Evolutionary conservation across 2,329 filamentous ascomycete species (phyloP), one percentile per base, ranked within the genome.

Genomic region (Pseudogymnoascus sp.): DNA sequence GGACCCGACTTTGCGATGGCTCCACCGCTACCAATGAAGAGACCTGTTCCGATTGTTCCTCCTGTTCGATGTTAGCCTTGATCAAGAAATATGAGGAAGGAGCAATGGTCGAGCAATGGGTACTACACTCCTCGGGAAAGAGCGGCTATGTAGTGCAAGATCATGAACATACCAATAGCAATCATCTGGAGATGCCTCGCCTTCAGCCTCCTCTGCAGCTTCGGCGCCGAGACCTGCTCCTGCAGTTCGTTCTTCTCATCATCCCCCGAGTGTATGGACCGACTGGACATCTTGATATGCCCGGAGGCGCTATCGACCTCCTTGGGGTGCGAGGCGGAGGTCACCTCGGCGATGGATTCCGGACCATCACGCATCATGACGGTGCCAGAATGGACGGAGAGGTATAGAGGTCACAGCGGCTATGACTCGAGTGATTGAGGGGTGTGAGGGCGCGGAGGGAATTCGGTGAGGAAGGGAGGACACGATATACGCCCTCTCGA

Each of bases 31-130:
- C 88, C 87, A 36, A 91, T 81, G 75, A 91, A 90, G 48, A 91
- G 80, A 67, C 88, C 88, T 1, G 88, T 91, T 63, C 88, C 88
- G 69, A 91, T 86, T 13, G 87, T 90, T 62, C 85, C 86, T 69
- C 79, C 79, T 79, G 34, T 5, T 39, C 39, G 28, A 39, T 43
- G 19, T 67, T 60, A 67, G 63, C 37, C 25, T 54, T 66, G 34
- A 10, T 6, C 48, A 54, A 13, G 45, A n/a, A 51, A n/a, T 23
- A 28, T n/a, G 45, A 51, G 45, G 6, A 25, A 51, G 23, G 21
- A n/a, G n/a, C 25, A 31, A 54, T 31, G 25, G 48, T 6, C 19
- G 45, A 51, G 21, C 45, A 28, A 25, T 51, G 23, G 23, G 16
- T 6, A 54, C 8, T n/a, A 25, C 48, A 54, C 25, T 16, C 8